These are phyloP conservation scores for Sutorius australiensis DNA, from an alignment of 768 basidiomycete species.

Conservation along the genomic window DNA sequence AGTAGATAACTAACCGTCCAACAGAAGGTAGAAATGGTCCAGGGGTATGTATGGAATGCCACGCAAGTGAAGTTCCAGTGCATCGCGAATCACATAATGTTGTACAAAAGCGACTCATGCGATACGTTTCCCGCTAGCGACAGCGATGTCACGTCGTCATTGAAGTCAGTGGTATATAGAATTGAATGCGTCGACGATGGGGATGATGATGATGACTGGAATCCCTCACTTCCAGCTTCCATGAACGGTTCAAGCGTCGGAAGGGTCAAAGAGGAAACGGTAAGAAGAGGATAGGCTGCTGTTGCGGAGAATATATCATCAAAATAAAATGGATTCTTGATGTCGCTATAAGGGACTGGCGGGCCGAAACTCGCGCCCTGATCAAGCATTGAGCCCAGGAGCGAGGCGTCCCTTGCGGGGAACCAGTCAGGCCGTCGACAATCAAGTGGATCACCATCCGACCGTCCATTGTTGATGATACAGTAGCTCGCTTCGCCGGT, in stretches of 20 bases:
- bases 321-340: constrained; percentile 3
- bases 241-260: constrained; percentile 14
- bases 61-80: background rate
- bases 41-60: background rate
- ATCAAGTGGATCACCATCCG: constrained; percentile 1
- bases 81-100: constrained; percentile 14
- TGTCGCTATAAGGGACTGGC: background rate
- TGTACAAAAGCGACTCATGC: constrained; percentile 14
- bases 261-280: constrained; percentile 5
- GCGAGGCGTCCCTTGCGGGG: background rate
- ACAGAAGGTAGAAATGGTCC: constrained; percentile 5
- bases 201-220: constrained; percentile 21
- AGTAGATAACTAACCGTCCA: constrained; percentile 1
- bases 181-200: constrained; percentile 24
- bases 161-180: constrained; percentile 9
- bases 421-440: constrained; percentile 4
- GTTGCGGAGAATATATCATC: constrained; percentile 1
- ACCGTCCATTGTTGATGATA: constrained; percentile 4
- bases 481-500: background rate
- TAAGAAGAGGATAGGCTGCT: constrained; percentile 7
- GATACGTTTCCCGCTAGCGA: constrained; percentile 7
- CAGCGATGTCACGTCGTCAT: constrained; percentile 6
- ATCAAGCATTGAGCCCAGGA: constrained; percentile 2
- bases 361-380: background rate
- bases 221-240: constrained; percentile 13